These are phyloP conservation scores for Cymbopogon citratus DNA, from an alignment of 176 grass and related monocot species.

Conservation along the genomic window DNA sequence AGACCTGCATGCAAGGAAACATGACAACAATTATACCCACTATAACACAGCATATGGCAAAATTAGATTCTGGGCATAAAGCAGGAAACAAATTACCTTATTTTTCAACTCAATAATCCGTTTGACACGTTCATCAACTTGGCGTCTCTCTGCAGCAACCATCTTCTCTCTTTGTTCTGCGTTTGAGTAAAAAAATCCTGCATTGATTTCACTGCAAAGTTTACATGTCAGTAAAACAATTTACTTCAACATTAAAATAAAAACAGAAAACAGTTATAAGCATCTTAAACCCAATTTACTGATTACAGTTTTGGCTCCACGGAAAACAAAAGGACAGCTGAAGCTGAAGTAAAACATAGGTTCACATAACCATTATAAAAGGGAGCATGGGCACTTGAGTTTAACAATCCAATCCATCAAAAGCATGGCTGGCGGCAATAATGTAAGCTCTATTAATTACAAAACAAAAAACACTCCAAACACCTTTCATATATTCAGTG, in stretches of 20 bases:
- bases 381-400: background rate
- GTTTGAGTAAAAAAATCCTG: constrained; percentile 96
- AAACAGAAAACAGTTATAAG: background rate
- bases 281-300: background rate
- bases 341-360: background rate
- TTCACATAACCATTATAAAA: background rate
- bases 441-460: background rate
- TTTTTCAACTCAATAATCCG: constrained; percentile 95
- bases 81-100: constrained; percentile 41
- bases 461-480: background rate
- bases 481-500: background rate
- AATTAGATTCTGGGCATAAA: background rate
- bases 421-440: background rate
- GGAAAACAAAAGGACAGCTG: background rate
- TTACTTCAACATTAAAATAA: background rate
- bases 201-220: constrained; percentile 92
- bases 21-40: background rate
- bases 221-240: constrained; percentile 21
- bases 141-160: constrained; percentile 86
- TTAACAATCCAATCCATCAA: background rate
- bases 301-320: background rate
- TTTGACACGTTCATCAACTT: constrained; percentile 93
- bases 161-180: constrained; percentile 98
- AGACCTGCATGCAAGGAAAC: constrained; percentile 56
- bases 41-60: background rate